Conservation (phyloP, 2,329 filamentous ascomycete genomes). For the Polytolypa hystricis region DNA sequence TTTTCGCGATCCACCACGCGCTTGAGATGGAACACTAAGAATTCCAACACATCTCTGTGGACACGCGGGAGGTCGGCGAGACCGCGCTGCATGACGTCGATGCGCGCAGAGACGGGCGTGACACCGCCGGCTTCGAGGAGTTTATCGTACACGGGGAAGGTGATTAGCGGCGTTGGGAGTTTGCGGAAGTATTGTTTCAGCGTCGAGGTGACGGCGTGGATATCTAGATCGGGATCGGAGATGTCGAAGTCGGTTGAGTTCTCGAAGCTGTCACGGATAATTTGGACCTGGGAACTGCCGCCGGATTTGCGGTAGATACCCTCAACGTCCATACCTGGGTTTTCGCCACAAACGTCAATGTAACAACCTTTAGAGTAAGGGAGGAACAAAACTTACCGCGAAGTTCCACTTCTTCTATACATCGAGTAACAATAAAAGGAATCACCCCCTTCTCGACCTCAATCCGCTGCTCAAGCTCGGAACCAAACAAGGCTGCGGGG, state of each 20-base stretch:
- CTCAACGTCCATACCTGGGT: conserved; percentile 72
- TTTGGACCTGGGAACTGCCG: conserved; percentile 79
- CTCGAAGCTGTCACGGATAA: conserved; percentile 85
- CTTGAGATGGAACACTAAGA: conserved; percentile 84
- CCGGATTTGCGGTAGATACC: conserved; percentile 98
- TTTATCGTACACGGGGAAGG: conserved; percentile 82
- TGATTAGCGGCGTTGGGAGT: conserved; percentile 77
- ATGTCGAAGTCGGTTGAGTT: conserved; percentile 71
- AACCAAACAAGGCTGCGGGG: conserved; percentile 63
- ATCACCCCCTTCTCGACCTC: conserved; percentile 84
- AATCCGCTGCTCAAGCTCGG: conserved; percentile 73
- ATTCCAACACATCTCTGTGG: conserved; percentile 83
- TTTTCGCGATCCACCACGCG: conserved; percentile 72
- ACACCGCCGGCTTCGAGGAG: conserved; percentile 62
- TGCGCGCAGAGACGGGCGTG: conserved; percentile 54
- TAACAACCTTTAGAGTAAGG: not conserved
- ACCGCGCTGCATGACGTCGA: conserved; percentile 58
- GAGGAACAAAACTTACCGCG: conserved; percentile 45
- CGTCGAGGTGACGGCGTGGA: conserved; percentile 89
- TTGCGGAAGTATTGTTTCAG: conserved; percentile 97
- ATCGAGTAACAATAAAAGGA: conserved; percentile 79
- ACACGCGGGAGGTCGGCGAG: conserved; percentile 69
- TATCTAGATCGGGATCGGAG: conserved; percentile 84
- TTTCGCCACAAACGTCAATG: not conserved
- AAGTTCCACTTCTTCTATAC: conserved; percentile 91